Conservation (phyloP, 306 rosid species). For the Sicyos baderoa region DNA sequence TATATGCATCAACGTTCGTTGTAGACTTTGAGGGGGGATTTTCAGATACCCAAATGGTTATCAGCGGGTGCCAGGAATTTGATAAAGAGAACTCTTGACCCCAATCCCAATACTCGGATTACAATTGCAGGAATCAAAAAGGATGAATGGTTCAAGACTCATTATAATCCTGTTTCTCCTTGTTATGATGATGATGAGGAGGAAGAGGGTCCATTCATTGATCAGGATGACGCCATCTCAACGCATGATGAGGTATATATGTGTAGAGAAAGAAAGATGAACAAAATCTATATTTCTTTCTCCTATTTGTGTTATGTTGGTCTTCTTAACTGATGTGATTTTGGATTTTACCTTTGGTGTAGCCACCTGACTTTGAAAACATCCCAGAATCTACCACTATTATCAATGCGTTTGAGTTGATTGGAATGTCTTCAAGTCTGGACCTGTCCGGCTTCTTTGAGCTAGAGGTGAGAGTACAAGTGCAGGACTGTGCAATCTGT, state of each 20-base stretch:
- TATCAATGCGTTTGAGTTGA: slow-evolving; percentile 85
- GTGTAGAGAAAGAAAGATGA: not conserved
- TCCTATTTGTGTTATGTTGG: not conserved
- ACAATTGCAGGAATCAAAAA: slow-evolving; percentile 57
- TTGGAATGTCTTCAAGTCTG: slow-evolving; percentile 87
- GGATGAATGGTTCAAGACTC: slow-evolving; percentile 76
- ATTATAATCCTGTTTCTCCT: slow-evolving; percentile 45
- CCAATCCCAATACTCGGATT: slow-evolving; percentile 59
- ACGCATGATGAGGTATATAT: slow-evolving; percentile 32
- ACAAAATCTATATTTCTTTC: not conserved
- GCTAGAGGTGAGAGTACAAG: slow-evolving; percentile 51
- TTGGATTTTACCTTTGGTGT: slow-evolving; percentile 20
- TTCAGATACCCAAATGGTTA: slow-evolving; percentile 67
- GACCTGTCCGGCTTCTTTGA: slow-evolving; percentile 97
- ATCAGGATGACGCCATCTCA: slow-evolving; percentile 39
- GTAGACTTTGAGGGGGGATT: slow-evolving; percentile 70
- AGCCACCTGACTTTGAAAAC: slow-evolving; percentile 44
- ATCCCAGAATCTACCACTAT: slow-evolving; percentile 42
- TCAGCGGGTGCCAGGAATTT: slow-evolving; percentile 62
- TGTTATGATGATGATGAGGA: slow-evolving; percentile 51
- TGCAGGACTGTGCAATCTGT: not conserved
- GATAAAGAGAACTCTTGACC: slow-evolving; percentile 73
- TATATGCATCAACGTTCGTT: slow-evolving; percentile 7
- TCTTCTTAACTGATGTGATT: slow-evolving; percentile 7
- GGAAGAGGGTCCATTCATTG: slow-evolving; percentile 16